phyloP scores from a whole-genome alignment of 1,139 yeast genomes.

The Candida buenavistaensis region DNA sequence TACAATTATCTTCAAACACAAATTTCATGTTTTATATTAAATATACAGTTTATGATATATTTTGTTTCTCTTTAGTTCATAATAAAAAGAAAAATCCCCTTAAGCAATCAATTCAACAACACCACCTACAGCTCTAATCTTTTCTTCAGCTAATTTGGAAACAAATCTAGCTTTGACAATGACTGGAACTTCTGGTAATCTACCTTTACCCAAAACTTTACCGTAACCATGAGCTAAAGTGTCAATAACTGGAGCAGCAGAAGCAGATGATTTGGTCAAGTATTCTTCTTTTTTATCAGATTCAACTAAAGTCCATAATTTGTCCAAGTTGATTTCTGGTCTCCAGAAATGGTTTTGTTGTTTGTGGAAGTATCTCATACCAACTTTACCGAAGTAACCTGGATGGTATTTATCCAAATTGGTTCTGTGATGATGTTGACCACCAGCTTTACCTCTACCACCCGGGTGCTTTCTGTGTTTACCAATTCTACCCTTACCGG shows the following conservation, averaged over 20 bases:
- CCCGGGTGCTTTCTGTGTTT: slow-evolving; percentile 99
- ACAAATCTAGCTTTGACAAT: slow-evolving; percentile 99
- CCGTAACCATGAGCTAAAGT: slow-evolving; percentile 99
- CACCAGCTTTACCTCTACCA: slow-evolving; percentile 99
- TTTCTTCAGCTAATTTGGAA: slow-evolving; percentile 98
- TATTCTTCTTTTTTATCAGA: slow-evolving; percentile 94
- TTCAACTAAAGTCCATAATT: slow-evolving; percentile 97
- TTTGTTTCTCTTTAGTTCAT: slow-evolving; percentile 2
- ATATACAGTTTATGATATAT: slow-evolving; percentile 12
- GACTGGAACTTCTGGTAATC: slow-evolving; percentile 96
- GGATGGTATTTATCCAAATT: slow-evolving; percentile 99
- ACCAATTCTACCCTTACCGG: slow-evolving; percentile 99
- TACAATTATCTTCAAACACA: no score
- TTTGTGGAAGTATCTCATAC: slow-evolving; percentile 99
- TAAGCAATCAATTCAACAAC: slow-evolving; percentile 99
- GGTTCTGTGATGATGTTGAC: slow-evolving; percentile 99
- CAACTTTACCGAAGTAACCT: slow-evolving; percentile 99
- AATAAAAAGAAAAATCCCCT: slow-evolving; percentile 3
- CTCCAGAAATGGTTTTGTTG: slow-evolving; percentile 96
- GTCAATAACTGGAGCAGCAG: slow-evolving; percentile 98
- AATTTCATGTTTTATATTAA: slow-evolving; percentile 11
- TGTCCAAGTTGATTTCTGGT: slow-evolving; percentile 98
- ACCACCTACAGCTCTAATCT: slow-evolving; percentile 99
- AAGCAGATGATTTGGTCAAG: slow-evolving; percentile 79
- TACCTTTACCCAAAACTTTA: slow-evolving; percentile 99